phyloP scores from a whole-genome alignment of 2,329 filamentous ascomycete species.

The Alternaria dauci region DNA sequence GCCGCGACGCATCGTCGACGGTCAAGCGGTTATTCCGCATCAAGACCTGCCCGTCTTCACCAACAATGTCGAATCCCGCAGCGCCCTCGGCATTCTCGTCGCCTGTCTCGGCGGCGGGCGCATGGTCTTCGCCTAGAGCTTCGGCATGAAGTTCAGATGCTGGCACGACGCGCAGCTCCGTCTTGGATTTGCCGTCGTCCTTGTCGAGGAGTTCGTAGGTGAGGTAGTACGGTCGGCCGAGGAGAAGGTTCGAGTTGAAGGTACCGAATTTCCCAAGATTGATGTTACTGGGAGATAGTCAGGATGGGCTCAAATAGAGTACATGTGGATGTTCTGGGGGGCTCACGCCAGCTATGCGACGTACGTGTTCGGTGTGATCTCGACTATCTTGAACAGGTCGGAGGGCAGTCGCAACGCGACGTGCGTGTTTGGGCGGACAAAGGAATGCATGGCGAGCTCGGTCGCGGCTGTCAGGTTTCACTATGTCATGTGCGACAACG shows the following conservation, averaged over 20 bases:
- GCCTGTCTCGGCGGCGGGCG: constrained; percentile 49
- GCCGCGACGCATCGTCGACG: constrained; percentile 70
- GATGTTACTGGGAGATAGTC: constrained; percentile 69
- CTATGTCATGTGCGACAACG: constrained; percentile 19
- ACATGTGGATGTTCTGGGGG: constrained; percentile 12
- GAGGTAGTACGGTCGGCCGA: constrained; percentile 89
- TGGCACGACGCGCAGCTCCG: constrained; percentile 78
- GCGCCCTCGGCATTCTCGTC: constrained; percentile 47
- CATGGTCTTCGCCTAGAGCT: constrained; percentile 65
- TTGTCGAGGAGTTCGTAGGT: constrained; percentile 89
- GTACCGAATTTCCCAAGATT: constrained; percentile 91
- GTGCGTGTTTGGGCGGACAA: constrained; percentile 60
- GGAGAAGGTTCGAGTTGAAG: constrained; percentile 86
- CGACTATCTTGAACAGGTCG: constrained; percentile 64
- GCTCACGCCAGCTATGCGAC: constrained; percentile 55
- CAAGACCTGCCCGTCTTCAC: constrained; percentile 58
- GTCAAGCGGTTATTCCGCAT: constrained; percentile 71
- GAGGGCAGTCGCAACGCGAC: constrained; percentile 66
- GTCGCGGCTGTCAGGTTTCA: constrained; percentile 1
- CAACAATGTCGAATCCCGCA: constrained; percentile 56
- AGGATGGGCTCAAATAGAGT: constrained; percentile 6
- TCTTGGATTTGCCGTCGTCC: constrained; percentile 68
- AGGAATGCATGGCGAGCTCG: constrained; percentile 52
- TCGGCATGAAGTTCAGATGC: constrained; percentile 85
- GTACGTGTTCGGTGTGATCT: constrained; percentile 71